These are phyloP conservation scores for Delonix regia DNA, from an alignment of 306 rosid species.

Conservation along the genomic window DNA sequence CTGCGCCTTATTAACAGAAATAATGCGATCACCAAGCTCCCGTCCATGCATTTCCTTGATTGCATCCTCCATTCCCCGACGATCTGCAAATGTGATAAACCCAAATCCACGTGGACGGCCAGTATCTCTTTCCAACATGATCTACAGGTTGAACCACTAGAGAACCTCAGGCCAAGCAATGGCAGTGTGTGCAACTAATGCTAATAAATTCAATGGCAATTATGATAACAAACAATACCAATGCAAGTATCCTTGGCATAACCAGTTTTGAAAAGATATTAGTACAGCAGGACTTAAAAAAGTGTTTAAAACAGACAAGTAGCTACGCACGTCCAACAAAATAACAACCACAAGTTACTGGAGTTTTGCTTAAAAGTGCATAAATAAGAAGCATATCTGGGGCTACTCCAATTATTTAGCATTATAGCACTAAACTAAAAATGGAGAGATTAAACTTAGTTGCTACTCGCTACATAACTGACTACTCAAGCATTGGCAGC, in stretches of 20 bases:
- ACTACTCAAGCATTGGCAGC: too few species aligned
- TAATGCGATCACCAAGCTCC: conserved; percentile 75
- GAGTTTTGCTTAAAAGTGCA: too few species aligned
- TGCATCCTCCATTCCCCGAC: conserved; percentile 94
- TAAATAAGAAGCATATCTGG: too few species aligned
- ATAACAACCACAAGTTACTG: too few species aligned
- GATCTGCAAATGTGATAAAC: conserved; percentile 84
- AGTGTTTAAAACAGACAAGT: conserved; percentile 1
- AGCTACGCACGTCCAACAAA: too few species aligned
- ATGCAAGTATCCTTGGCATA: not conserved
- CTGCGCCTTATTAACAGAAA: conserved; percentile 88
- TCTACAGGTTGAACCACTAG: conserved; percentile 58
- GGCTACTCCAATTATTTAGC: too few species aligned
- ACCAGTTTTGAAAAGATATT: not conserved
- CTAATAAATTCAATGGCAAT: conserved; percentile 8
- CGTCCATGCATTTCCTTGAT: conserved; percentile 93
- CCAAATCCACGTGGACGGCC: conserved; percentile 97
- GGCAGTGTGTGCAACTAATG: conserved; percentile 22
- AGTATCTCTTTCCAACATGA: conserved; percentile 88
- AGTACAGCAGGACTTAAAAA: conserved; percentile 15
- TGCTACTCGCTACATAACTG: too few species aligned
- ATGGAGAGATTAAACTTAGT: too few species aligned
- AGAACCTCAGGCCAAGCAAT: conserved; percentile 31
- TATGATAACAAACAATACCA: not conserved
- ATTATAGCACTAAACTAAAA: too few species aligned